Base-by-base conservation (phyloP, 2,329 filamentous ascomycete genomes). In the Penicillium sp. region DNA sequence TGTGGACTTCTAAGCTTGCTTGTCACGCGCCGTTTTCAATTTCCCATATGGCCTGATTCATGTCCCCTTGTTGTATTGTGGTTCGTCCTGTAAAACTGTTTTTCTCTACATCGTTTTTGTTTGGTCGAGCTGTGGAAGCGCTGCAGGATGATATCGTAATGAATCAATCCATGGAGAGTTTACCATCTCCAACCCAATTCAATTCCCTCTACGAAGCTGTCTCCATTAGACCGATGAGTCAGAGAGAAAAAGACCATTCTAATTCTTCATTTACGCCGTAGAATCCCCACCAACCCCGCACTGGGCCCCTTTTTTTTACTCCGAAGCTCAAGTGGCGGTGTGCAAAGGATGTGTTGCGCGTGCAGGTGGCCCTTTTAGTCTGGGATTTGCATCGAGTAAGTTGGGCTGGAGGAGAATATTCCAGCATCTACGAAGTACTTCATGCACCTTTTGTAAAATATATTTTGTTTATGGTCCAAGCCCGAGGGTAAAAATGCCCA, bases 291-390 rank as follows among this genome's bases (percentile, higher is more conserved):
- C 17, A 50, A 38, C 59, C 61, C 56, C 63, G 54, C 65, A 54
- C 48, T 53, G 23, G 56, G 62, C 43, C 31, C 19, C 54, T 40
- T 19, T 51, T 54, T 58, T 51, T 47, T 17, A 23, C 43, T 51
- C 54, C 54, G 56, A 42, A 31, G 54, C 46, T 48, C 48, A 64
- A 67, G 60, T 67, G 57, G 65, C 65, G 65, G 65, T 67, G 65
- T 67, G 64, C 57, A 58, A 61, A 52, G 17, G 48, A 52, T 58
- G 54, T 54, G 50, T 58, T 62, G 61, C 59, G 53, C 58, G 53
- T 62, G 63, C 60, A 61, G 54, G 50, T 59, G 49, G 43, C 51
- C 46, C 29, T 33, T 56, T 55, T 55, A 51, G 45, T 54, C 29
- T 52, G 21, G 23, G 35, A 29, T 10, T 21, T 51, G 35, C 21